Conservation (phyloP, 805 yeast genomes). For the Barnettozyma botsteinii region DNA sequence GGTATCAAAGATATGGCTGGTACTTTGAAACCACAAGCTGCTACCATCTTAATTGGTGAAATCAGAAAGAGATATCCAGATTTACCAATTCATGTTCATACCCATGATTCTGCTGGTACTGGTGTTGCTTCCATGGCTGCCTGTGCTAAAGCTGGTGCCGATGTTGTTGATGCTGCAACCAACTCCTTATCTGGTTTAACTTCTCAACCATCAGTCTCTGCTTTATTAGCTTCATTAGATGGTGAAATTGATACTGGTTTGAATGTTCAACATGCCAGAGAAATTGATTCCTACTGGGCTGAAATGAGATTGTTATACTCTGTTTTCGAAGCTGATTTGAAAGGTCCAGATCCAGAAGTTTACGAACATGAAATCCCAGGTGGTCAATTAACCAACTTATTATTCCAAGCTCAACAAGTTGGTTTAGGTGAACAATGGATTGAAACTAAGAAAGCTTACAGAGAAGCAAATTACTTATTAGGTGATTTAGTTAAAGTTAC, state of each 20-base stretch:
- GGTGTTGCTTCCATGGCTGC: conserved; percentile 97
- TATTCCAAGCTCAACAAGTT: conserved; percentile 98
- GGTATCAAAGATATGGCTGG: conserved; percentile 99
- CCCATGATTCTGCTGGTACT: conserved; percentile 99
- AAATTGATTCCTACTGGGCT: conserved; percentile 94
- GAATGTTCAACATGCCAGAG: conserved; percentile 61
- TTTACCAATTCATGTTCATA: conserved; percentile 96
- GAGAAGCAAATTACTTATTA: conserved; percentile 80
- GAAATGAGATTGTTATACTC: conserved; percentile 96
- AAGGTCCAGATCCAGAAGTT: conserved; percentile 99
- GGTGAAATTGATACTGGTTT: conserved; percentile 78
- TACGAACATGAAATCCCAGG: conserved; percentile 99
- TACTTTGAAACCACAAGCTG: conserved; percentile 94
- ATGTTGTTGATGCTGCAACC: conserved; percentile 94
- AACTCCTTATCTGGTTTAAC: conserved; percentile 98
- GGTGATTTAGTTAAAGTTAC: conserved; percentile 99
- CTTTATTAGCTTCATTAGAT: conserved; percentile 86
- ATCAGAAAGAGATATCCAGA: conserved; percentile 86
- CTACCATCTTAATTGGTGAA: conserved; percentile 68
- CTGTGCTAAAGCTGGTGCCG: conserved; percentile 94
- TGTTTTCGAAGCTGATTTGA: conserved; percentile 95
- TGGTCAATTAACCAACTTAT: conserved; percentile 95
- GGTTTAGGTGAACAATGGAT: conserved; percentile 97
- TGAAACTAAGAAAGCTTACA: conserved; percentile 91
- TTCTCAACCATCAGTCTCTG: conserved; percentile 94